Percentiles rank a stretch among this genome's conserved stretches.
These are phyloP conservation scores for Zygotorulaspora mrakii DNA, from an alignment of 1,139 yeast genomes.

Conservation along the genomic window DNA sequence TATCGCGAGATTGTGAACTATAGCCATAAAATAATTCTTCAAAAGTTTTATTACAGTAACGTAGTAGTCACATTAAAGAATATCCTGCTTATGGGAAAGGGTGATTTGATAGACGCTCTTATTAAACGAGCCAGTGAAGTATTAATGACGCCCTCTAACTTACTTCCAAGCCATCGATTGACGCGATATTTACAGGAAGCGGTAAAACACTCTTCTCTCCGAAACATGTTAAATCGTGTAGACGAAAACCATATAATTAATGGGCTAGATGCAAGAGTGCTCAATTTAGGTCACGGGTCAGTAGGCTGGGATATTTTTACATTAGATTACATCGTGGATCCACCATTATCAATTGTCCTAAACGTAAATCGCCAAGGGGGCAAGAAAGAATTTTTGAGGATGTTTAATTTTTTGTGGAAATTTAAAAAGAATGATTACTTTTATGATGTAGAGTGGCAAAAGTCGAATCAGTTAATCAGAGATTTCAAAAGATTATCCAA, in stretches of 20 bases:
- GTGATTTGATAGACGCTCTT: slow-evolving; percentile 71
- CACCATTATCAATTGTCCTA: slow-evolving; percentile 48
- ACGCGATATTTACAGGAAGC: slow-evolving; percentile 66
- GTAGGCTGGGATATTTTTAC: slow-evolving; percentile 93
- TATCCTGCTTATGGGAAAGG: slow-evolving; percentile 66
- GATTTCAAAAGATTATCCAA: slow-evolving; percentile 25
- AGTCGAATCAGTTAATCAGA: slow-evolving; percentile 39
- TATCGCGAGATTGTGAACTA: slow-evolving; percentile 56
- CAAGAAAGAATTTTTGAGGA: slow-evolving; percentile 63
- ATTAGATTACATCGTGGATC: slow-evolving; percentile 67
- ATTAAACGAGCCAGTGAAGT: slow-evolving; percentile 53
- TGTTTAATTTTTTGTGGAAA: slow-evolving; percentile 85
- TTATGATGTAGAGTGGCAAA: slow-evolving; percentile 48
- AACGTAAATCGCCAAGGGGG: slow-evolving; percentile 42
- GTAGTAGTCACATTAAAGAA: slow-evolving; percentile 62
- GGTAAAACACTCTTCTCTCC: slow-evolving; percentile 58
- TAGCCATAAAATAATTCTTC: slow-evolving; percentile 50
- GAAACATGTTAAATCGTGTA: slow-evolving; percentile 34
- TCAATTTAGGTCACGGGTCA: slow-evolving; percentile 66
- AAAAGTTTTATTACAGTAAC: slow-evolving; percentile 47
- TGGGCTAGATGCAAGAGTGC: slow-evolving; percentile 75
- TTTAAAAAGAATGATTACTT: slow-evolving; percentile 58
- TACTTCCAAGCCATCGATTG: slow-evolving; percentile 62
- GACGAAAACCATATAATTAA: slow-evolving; percentile 43
- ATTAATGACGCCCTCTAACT: slow-evolving; percentile 58